These are phyloP conservation scores for Obelidium mucronatum DNA, from an alignment of 192 early-diverging fungal species.

Conservation along the genomic window DNA sequence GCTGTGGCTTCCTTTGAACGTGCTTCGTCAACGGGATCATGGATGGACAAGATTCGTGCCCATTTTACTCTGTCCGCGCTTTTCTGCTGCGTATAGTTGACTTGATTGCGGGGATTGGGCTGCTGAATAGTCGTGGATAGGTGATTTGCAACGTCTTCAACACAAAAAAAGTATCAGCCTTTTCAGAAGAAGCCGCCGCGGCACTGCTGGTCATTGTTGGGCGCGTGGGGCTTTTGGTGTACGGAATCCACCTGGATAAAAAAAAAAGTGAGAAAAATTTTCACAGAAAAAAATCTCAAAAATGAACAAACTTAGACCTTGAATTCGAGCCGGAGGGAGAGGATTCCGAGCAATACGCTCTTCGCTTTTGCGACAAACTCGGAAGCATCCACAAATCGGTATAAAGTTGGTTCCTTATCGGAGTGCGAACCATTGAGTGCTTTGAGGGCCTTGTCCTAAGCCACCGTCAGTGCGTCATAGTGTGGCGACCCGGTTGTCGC, in stretches of 20 bases:
- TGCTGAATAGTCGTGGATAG: constrained; percentile 84
- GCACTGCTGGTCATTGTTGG: too few relatives aligned
- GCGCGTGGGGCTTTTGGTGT: constrained; percentile 78
- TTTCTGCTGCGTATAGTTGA: constrained; percentile 80
- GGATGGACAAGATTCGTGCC: constrained; percentile 79
- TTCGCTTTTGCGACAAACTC: constrained; percentile 82
- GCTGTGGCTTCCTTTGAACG: constrained; percentile 54
- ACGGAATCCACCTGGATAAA: constrained; percentile 76
- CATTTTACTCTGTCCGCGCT: constrained; percentile 69
- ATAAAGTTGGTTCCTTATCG: constrained; percentile 77
- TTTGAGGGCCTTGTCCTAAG: constrained; percentile 79
- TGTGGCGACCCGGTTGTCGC: constrained; percentile 83
- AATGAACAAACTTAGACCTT: constrained; percentile 82
- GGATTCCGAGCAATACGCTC: constrained; percentile 86
- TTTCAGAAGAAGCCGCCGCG: constrained; percentile 53
- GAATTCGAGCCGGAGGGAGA: constrained; percentile 85
- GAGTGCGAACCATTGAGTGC: constrained; percentile 83
- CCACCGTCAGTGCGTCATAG: constrained; percentile 86
- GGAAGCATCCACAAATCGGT: constrained; percentile 83
- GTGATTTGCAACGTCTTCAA: constrained; percentile 81
- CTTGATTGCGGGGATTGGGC: constrained; percentile 75
- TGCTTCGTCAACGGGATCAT: constrained; percentile 55
- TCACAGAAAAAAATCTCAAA: too few relatives aligned
- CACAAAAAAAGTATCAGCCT: constrained; percentile 77
- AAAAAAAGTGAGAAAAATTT: constrained; percentile 83